A percentile compares a stretch with the other conserved stretches of the same genome.
Evolutionary conservation across 1,284 basidiomycete genomes (phyloP).

Genomic region (Pyrrhoderma noxium): DNA sequence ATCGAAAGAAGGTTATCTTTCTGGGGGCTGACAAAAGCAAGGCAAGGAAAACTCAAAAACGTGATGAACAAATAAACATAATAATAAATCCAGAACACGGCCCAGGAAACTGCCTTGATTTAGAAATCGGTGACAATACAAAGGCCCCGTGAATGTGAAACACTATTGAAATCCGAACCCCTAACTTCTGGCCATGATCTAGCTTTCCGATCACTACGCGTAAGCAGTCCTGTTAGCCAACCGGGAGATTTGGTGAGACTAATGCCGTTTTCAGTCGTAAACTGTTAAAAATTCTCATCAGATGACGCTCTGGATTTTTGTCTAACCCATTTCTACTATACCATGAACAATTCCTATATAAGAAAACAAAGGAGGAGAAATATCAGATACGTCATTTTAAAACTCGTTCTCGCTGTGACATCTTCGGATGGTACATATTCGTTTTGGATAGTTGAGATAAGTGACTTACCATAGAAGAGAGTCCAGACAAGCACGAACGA

Average conservation of each 20-base stretch:
- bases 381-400: constrained; percentile 11
- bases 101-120: no score
- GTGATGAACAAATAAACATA: no score
- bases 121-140: background rate
- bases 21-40: no score
- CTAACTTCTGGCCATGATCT: background rate
- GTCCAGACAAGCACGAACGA: constrained; percentile 89
- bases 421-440: background rate
- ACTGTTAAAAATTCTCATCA: constrained; percentile 7
- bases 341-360: constrained; percentile 38
- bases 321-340: constrained; percentile 18
- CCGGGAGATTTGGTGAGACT: no score
- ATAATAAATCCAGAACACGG: no score
- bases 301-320: no score
- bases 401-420: constrained; percentile 20
- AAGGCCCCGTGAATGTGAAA: constrained; percentile 9
- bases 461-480: constrained; percentile 70
- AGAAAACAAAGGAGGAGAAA: constrained; percentile 1
- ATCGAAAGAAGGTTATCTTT: no score
- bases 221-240: background rate
- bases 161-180: constrained; percentile 4
- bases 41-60: no score
- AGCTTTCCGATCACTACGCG: background rate
- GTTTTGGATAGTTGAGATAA: constrained; percentile 29
- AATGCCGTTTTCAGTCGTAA: background rate